Conservation (phyloP, 2,329 filamentous ascomycete species). For the Metarhizium guizhouense region DNA sequence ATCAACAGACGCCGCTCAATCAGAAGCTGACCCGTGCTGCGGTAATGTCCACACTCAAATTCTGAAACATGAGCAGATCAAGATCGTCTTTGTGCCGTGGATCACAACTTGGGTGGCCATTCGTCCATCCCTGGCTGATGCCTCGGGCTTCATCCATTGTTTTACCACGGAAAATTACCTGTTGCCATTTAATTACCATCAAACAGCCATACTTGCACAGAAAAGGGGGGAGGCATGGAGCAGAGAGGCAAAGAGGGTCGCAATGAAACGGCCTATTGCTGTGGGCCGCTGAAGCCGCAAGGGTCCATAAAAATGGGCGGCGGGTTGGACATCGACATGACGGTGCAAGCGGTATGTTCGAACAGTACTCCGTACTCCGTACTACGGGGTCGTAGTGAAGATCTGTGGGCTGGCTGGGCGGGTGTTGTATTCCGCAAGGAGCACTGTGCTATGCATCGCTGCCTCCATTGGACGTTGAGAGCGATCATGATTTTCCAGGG, state of each 20-base stretch:
- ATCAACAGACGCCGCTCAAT: neutral
- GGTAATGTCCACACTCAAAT: constrained; percentile 3
- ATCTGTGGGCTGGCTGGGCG: too few species aligned
- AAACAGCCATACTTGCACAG: neutral
- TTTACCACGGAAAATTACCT: neutral
- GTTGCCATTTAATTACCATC: neutral
- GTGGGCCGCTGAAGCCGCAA: neutral
- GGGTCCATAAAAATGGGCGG: neutral
- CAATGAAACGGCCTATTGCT: neutral
- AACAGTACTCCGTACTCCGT: too few species aligned
- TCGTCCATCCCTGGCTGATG: neutral
- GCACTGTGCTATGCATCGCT: too few species aligned
- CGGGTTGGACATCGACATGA: neutral
- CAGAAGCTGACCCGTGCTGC: neutral
- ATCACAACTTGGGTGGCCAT: neutral
- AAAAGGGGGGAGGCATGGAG: too few species aligned
- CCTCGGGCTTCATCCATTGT: neutral
- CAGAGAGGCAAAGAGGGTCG: neutral
- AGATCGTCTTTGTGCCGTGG: constrained; percentile 9
- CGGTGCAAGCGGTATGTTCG: too few species aligned
- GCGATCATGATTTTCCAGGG: too few species aligned
- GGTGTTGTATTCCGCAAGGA: too few species aligned
- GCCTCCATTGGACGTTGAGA: too few species aligned
- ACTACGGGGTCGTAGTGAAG: too few species aligned
- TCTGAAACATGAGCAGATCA: constrained; percentile 15